Percentiles rank a stretch among this genome's conserved stretches.
phyloP scores from a whole-genome alignment of 352 stramenopile species.

The Pythium apleroticum region DNA sequence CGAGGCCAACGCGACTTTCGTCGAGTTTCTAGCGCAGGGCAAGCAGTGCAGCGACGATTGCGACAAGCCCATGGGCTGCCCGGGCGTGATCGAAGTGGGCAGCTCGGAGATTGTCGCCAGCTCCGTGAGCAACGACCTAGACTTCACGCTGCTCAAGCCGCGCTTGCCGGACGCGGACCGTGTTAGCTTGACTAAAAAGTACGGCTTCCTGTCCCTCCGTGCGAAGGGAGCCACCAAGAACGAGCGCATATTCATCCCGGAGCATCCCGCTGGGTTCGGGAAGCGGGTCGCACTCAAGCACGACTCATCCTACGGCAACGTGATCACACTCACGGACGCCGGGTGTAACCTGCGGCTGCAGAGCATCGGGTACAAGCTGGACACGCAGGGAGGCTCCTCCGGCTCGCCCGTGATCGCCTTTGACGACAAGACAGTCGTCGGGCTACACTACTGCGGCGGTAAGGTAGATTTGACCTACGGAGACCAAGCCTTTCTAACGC shows the following conservation, averaged over 20 bases:
- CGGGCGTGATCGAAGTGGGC: constrained; percentile 33
- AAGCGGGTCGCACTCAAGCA: constrained; percentile 55
- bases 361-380: constrained; percentile 45
- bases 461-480: background rate
- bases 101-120: constrained; percentile 35
- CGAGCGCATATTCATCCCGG: constrained; percentile 59
- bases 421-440: constrained; percentile 40
- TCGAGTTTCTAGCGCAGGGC: constrained; percentile 53
- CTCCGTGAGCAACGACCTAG: constrained; percentile 28
- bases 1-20: constrained; percentile 34
- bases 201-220: constrained; percentile 48
- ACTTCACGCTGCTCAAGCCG: constrained; percentile 44
- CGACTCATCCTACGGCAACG: constrained; percentile 23
- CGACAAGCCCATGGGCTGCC: constrained; percentile 30
- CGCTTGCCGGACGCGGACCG: constrained; percentile 14
- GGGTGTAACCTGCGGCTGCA: constrained; percentile 37
- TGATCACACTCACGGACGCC: constrained; percentile 27
- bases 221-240: constrained; percentile 7
- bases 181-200: constrained; percentile 28
- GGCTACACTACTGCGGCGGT: constrained; percentile 56
- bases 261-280: constrained; percentile 42
- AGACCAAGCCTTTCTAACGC: background rate
- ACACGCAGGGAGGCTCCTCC: constrained; percentile 51
- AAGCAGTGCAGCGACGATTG: constrained; percentile 26
- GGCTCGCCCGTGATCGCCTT: constrained; percentile 46